phyloP scores from a whole-genome alignment of 2,329 filamentous ascomycete genomes.

The Xylariaceae sp. region DNA sequence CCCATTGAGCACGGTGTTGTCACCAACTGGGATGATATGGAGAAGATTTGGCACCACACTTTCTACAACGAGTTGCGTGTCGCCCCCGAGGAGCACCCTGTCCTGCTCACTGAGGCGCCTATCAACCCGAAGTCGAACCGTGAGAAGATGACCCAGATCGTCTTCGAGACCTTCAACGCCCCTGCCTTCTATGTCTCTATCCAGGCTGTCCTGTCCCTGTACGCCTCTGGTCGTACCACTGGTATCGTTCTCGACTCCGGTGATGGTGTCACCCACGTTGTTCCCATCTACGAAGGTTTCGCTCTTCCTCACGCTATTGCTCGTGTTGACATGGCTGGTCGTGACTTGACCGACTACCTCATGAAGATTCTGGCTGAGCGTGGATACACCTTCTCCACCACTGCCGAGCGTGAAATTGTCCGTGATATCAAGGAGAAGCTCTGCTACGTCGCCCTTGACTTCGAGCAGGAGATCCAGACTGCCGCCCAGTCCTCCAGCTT shows the following conservation, averaged over 20 bases:
- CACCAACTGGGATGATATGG: conserved; percentile 99
- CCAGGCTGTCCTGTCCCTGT: conserved; percentile 97
- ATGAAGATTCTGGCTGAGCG: conserved; percentile 99
- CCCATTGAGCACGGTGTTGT: conserved; percentile 99
- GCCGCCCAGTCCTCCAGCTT: conserved; percentile 97
- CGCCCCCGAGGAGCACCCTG: conserved; percentile 98
- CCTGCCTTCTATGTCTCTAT: conserved; percentile 99
- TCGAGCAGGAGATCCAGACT: conserved; percentile 99
- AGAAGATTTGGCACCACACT: conserved; percentile 99
- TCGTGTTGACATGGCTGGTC: conserved; percentile 99
- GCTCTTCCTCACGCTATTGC: conserved; percentile 99
- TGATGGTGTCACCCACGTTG: conserved; percentile 99
- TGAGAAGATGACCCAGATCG: conserved; percentile 99
- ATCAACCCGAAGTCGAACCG: conserved; percentile 99
- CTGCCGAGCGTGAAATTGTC: conserved; percentile 99
- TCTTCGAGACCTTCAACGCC: conserved; percentile 99
- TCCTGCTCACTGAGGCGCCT: conserved; percentile 96
- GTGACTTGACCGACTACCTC: conserved; percentile 99
- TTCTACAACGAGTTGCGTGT: conserved; percentile 99
- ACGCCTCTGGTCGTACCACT: conserved; percentile 99
- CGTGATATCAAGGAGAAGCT: conserved; percentile 99
- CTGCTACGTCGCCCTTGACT: conserved; percentile 99
- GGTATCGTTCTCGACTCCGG: conserved; percentile 99
- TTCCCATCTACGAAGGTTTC: conserved; percentile 99
- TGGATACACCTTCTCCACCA: conserved; percentile 99